A percentile compares a stretch with the other conserved stretches of the same genome.
Evolutionary conservation across 306 rosid species (phyloP).

Genomic region (Ochetophila trinervis): DNA sequence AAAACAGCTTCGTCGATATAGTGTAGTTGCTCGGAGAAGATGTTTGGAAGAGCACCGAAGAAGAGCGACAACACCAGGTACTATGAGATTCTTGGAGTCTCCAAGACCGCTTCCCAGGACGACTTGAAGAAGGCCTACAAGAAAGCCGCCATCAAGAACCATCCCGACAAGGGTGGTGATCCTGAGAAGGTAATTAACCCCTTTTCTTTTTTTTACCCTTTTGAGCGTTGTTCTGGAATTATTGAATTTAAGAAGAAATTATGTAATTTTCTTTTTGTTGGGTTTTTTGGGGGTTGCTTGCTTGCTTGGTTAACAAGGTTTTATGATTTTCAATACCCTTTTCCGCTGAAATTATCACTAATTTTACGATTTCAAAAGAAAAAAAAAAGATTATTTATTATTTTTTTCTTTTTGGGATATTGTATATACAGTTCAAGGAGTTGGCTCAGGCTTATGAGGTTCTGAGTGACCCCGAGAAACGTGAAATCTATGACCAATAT

Average conservation of each 20-base stretch:
- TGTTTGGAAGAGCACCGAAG: constrained; percentile 79
- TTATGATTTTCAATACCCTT: too few species aligned
- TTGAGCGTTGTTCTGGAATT: not conserved
- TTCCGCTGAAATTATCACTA: too few species aligned
- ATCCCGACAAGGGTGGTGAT: constrained; percentile 92
- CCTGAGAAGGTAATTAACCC: constrained; percentile 63
- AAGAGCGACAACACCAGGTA: constrained; percentile 68
- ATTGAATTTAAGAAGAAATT: not conserved
- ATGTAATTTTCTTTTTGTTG: not conserved
- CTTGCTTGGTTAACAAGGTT: not conserved
- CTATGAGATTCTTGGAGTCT: constrained; percentile 71
- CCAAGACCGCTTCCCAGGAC: constrained; percentile 67
- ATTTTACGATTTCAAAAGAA: too few species aligned
- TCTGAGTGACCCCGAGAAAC: constrained; percentile 81
- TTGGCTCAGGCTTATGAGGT: constrained; percentile 86
- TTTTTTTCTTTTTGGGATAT: too few species aligned
- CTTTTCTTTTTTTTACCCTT: not conserved
- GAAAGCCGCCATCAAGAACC: constrained; percentile 85
- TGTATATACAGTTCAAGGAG: constrained; percentile 60
- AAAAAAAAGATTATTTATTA: too few species aligned
- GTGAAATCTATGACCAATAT: constrained; percentile 77
- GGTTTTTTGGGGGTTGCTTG: not conserved
- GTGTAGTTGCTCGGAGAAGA: constrained; percentile 13
- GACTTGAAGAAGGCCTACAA: constrained; percentile 87
- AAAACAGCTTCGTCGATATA: too few species aligned